Evolutionary conservation across 768 basidiomycete genomes (phyloP).

Genomic region (Chlorophyllum brunneum): DNA sequence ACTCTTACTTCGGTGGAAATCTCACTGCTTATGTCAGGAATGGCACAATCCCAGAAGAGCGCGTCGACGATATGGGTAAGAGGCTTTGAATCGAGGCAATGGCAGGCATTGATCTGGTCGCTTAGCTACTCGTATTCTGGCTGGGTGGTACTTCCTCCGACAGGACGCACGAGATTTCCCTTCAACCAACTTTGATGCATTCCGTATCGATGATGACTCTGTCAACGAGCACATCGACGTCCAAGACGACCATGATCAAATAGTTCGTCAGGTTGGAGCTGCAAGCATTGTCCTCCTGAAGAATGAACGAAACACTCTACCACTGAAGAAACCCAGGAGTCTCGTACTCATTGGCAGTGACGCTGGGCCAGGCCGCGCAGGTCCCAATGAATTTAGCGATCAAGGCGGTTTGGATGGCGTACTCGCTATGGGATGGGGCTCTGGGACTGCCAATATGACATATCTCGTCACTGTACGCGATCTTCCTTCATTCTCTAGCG

Average conservation of each 20-base stretch:
- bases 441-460: conserved; percentile 74
- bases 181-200: conserved; percentile 66
- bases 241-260: conserved; percentile 59
- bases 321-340: conserved; percentile 55
- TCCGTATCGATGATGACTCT: conserved; percentile 43
- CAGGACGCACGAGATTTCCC: conserved; percentile 68
- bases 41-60: conserved; percentile 59
- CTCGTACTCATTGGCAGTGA: conserved; percentile 63
- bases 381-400: conserved; percentile 70
- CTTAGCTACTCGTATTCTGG: conserved; percentile 68
- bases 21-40: conserved; percentile 67
- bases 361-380: conserved; percentile 57
- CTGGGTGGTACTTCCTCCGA: conserved; percentile 61
- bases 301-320: conserved; percentile 55
- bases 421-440: conserved; percentile 92
- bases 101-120: background rate
- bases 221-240: conserved; percentile 66
- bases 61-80: conserved; percentile 74
- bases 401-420: conserved; percentile 63
- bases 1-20: conserved; percentile 63
- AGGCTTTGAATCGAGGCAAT: conserved; percentile 13
- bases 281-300: conserved; percentile 76
- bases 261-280: conserved; percentile 71
- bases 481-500: background rate
- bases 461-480: conserved; percentile 69